Evolutionary conservation across 2,329 filamentous ascomycete species (phyloP).

Genomic region (Byssochlamys sp.): DNA sequence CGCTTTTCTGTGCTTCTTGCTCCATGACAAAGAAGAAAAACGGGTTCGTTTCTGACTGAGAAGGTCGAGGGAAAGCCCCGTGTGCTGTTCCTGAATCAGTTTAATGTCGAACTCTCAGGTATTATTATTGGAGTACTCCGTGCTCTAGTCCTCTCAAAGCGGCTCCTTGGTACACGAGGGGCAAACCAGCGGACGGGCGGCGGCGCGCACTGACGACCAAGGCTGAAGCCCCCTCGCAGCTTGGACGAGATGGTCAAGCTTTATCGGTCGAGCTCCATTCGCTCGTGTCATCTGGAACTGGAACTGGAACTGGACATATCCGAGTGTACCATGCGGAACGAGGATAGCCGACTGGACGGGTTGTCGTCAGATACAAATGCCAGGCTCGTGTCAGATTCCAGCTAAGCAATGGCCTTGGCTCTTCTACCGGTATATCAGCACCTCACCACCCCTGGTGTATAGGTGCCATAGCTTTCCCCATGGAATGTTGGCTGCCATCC

Average conservation of each 20-base stretch:
- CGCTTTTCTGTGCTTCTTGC: neutral
- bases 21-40: neutral
- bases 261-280: neutral
- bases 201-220: neutral
- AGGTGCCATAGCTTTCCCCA: neutral
- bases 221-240: neutral
- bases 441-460: neutral
- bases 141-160: neutral
- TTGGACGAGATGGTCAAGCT: neutral
- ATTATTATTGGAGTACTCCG: too few species aligned
- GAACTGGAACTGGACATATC: too few species aligned
- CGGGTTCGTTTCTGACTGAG: neutral
- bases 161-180: neutral
- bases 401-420: too few species aligned
- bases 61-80: neutral
- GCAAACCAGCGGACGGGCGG: neutral
- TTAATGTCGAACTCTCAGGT: too few species aligned
- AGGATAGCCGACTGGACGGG: too few species aligned
- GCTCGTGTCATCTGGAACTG: neutral
- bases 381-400: too few species aligned
- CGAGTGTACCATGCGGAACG: too few species aligned
- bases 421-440: neutral
- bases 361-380: too few species aligned
- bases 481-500: neutral
- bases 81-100: too few species aligned